These are phyloP conservation scores for grape (Vitis vinifera) DNA, from an alignment of 164 flowering plant genomes.

Conservation along the genomic window DNA sequence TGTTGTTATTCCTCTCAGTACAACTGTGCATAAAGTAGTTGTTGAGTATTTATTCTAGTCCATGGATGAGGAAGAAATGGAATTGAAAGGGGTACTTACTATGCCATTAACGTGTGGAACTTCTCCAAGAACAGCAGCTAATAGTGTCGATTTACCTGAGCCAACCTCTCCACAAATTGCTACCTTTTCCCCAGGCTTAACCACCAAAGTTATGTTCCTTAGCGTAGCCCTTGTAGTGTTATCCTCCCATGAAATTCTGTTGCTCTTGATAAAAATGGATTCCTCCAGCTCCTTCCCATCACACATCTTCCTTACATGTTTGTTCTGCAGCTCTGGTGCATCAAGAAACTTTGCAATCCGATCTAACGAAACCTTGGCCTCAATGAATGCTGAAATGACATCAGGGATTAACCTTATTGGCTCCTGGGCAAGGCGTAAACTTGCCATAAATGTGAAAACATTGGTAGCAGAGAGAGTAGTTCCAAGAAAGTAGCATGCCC, in stretches of 20 bases:
- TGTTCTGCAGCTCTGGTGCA: constrained; percentile 55
- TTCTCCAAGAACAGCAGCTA: constrained; percentile 69
- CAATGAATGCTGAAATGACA: constrained; percentile 43
- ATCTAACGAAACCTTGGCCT: constrained; percentile 57
- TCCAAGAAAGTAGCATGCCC: constrained; percentile 39
- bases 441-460: constrained; percentile 44
- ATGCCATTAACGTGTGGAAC: constrained; percentile 45
- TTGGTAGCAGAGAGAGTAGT: constrained; percentile 32
- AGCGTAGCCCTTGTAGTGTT: constrained; percentile 34
- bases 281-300: constrained; percentile 8
- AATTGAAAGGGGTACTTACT: constrained; percentile 34
- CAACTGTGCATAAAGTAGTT: too few species aligned
- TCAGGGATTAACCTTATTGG: constrained; percentile 41
- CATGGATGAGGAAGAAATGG: too few species aligned
- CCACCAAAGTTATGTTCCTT: constrained; percentile 43
- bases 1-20: too few species aligned
- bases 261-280: constrained; percentile 31
- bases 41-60: too few species aligned
- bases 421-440: constrained; percentile 38
- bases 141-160: constrained; percentile 72
- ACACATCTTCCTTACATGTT: constrained; percentile 13
- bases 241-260: constrained; percentile 52
- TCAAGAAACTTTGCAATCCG: constrained; percentile 55
- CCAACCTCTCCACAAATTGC: constrained; percentile 80
- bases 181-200: constrained; percentile 46